phyloP scores from a whole-genome alignment of 208 protist species.

The Herpetomonas tarakana region DNA sequence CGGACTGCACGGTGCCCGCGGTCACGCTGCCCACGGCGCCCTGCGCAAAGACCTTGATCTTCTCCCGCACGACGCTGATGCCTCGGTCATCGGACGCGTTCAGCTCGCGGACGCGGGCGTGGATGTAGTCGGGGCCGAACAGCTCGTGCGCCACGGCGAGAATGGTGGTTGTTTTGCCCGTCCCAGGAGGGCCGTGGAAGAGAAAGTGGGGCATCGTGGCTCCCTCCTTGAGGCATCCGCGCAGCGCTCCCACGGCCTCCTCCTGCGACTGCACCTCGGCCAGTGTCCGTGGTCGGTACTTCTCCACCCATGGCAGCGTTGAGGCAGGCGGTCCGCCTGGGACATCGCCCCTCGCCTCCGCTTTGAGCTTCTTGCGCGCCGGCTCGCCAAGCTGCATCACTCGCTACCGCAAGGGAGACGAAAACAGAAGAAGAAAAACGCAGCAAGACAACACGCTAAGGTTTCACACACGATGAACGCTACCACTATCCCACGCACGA shows the following conservation, averaged over 20 bases:
- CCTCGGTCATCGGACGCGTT: slow-evolving; percentile 99
- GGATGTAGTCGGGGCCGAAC: slow-evolving; percentile 93
- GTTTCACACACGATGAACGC: too few species aligned
- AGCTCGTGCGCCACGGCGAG: slow-evolving; percentile 97
- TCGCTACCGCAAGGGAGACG: not conserved
- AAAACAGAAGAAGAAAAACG: too few species aligned
- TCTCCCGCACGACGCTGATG: slow-evolving; percentile 98
- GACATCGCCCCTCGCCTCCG: slow-evolving; percentile 12
- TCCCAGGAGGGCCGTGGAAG: slow-evolving; percentile 99
- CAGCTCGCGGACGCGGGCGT: slow-evolving; percentile 97
- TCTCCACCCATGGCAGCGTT: slow-evolving; percentile 88
- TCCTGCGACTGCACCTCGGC: slow-evolving; percentile 96
- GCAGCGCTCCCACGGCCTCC: slow-evolving; percentile 92
- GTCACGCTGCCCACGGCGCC: slow-evolving; percentile 65
- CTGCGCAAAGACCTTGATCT: slow-evolving; percentile 98
- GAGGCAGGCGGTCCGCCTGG: slow-evolving; percentile 11
- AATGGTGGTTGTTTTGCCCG: slow-evolving; percentile 99
- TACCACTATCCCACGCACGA: too few species aligned
- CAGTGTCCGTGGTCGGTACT: slow-evolving; percentile 93
- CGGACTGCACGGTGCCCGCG: slow-evolving; percentile 58
- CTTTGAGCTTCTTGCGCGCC: slow-evolving; percentile 19
- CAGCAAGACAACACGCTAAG: too few species aligned
- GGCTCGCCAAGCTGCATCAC: slow-evolving; percentile 17
- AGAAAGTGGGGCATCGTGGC: slow-evolving; percentile 98
- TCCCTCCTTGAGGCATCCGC: slow-evolving; percentile 77